Conservation (phyloP, 306 rosid species). For the Pyrus bretschneideri region DNA sequence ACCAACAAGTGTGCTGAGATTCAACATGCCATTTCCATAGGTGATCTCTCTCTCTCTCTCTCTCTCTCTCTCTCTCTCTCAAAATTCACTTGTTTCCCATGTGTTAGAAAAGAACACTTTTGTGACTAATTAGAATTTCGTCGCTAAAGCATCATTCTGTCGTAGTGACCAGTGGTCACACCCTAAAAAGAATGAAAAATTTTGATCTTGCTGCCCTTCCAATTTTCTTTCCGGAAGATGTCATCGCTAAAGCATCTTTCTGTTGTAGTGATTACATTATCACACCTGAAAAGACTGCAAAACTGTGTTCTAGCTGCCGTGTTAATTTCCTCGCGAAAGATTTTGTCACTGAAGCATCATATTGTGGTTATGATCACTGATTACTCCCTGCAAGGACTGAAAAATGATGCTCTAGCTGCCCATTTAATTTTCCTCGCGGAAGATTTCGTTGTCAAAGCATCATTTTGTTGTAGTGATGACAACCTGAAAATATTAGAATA, state of each 20-base stretch:
- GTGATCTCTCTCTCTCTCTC: constrained; percentile 24
- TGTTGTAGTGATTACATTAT: neutral
- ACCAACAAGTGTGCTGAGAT: constrained; percentile 53
- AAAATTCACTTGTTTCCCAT: neutral
- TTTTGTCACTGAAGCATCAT: neutral
- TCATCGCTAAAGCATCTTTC: neutral
- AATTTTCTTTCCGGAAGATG: too few species aligned
- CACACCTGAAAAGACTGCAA: neutral
- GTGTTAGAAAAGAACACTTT: neutral
- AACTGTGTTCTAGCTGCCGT: neutral
- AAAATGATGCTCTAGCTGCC: neutral
- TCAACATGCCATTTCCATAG: constrained; percentile 61
- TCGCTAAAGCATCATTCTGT: too few species aligned
- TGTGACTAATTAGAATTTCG: neutral
- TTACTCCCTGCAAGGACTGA: neutral
- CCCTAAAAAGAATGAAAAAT: too few species aligned
- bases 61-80: constrained; percentile 5
- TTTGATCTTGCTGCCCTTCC: too few species aligned
- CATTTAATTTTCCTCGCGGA: neutral
- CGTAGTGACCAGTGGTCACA: too few species aligned
- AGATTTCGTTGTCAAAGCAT: neutral
- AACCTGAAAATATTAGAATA: neutral
- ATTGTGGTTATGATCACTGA: neutral
- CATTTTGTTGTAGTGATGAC: neutral
- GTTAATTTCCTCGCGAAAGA: neutral